Evolutionary conservation across 2,329 filamentous ascomycete genomes (phyloP).

Genomic region (Colletotrichum spaethianum): DNA sequence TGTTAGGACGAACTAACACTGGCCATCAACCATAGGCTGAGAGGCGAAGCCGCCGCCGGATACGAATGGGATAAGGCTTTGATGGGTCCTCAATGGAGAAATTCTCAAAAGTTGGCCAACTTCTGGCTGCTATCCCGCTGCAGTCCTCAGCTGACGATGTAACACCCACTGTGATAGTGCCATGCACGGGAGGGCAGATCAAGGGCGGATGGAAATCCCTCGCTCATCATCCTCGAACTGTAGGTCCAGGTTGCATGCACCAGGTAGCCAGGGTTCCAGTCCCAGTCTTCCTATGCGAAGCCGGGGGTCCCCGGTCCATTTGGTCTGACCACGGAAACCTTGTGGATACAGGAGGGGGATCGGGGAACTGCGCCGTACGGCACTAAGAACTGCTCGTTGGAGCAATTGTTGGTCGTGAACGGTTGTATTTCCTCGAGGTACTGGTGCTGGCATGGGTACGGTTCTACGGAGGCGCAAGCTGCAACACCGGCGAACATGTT

Average conservation of each 20-base stretch:
- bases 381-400: constrained; percentile 4
- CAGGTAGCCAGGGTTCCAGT: background rate
- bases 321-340: constrained; percentile 2
- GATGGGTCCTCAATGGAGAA: background rate
- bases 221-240: constrained; percentile 2
- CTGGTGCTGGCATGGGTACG: background rate
- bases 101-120: background rate
- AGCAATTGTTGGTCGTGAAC: constrained; percentile 4
- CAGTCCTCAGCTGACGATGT: constrained; percentile 6
- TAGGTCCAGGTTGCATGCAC: constrained; percentile 20
- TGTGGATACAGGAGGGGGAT: constrained; percentile 15
- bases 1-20: background rate
- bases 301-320: constrained; percentile 11
- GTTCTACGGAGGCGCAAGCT: background rate
- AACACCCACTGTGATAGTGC: background rate
- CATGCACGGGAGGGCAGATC: background rate
- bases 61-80: constrained; percentile 10
- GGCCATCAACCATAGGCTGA: constrained; percentile 6
- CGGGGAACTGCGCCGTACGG: constrained; percentile 24
- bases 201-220: background rate
- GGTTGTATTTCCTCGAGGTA: constrained; percentile 8
- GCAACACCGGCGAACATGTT: background rate
- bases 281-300: background rate
- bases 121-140: background rate
- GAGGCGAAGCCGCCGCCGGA: constrained; percentile 9